A percentile compares a stretch with the other conserved stretches of the same genome.
Evolutionary conservation across 2,329 filamentous ascomycete species (phyloP).

Genomic region (Sclerotinia glacialis): DNA sequence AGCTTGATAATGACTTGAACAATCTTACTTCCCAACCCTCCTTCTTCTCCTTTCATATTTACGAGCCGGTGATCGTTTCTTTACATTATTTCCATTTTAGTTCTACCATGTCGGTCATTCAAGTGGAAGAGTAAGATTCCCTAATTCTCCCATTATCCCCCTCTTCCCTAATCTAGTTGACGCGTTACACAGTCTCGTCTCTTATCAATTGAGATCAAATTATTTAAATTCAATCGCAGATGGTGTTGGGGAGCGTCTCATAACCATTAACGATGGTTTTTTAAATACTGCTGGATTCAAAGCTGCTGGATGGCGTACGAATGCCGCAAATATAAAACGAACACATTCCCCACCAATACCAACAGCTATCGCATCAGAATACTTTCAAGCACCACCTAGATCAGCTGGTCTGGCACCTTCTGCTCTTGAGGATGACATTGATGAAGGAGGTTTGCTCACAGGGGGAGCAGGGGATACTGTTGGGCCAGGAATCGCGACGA

Average conservation of each 20-base stretch:
- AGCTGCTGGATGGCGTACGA: constrained; percentile 74
- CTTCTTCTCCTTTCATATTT: neutral
- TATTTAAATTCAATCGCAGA: constrained; percentile 80
- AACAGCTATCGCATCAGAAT: constrained; percentile 76
- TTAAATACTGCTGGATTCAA: constrained; percentile 80
- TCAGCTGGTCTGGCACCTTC: constrained; percentile 53
- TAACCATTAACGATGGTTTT: constrained; percentile 75
- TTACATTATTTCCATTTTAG: neutral
- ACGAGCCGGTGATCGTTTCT: constrained; percentile 9
- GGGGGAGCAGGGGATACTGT: constrained; percentile 65
- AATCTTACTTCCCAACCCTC: neutral
- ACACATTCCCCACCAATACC: constrained; percentile 85
- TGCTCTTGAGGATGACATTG: constrained; percentile 63
- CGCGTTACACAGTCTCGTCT: constrained; percentile 61
- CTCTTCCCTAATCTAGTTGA: constrained; percentile 11
- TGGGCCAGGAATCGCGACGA: constrained; percentile 64
- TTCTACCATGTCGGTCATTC: constrained; percentile 40
- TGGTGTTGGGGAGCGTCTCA: constrained; percentile 79
- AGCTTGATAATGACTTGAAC: constrained; percentile 8
- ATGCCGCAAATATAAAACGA: constrained; percentile 72
- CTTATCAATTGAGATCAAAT: constrained; percentile 76
- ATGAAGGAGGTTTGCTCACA: constrained; percentile 66
- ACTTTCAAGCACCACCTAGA: constrained; percentile 70
- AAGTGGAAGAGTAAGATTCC: constrained; percentile 41
- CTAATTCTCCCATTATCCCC: neutral